Evolutionary conservation across 2,329 filamentous ascomycete genomes (phyloP), one percentile per base, ranked within the genome.

Genomic region (Pseudogymnoascus destructans): DNA sequence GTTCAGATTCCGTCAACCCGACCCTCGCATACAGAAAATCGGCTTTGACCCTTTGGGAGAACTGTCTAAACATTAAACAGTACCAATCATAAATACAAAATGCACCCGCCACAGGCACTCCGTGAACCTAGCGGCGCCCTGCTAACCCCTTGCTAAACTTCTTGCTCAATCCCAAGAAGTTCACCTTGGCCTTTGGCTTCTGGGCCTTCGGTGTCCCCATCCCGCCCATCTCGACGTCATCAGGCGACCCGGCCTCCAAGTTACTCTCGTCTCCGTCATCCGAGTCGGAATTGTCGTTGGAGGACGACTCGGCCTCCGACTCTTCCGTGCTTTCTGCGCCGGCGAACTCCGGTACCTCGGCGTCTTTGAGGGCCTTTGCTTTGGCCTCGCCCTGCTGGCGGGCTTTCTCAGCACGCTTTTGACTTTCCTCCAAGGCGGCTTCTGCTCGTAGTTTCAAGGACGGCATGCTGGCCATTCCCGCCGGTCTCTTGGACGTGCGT

Each of bases 101-200:
- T 30, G 13, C 46, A 32, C 25, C 46, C n/a, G 25, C n/a, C n/a
- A 52, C n/a, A 30, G 3, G 19, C 17, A 9, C 13, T 7, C 15
- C 25, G n/a, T 52, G 15, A 52, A 52, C 5, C 46, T 52, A 52
- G 46, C 15, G 46, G 15, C 46, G 46, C 25, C 25, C 46, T 30
- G 25, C 15, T 10, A 15, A 15, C n/a, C 46, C 46, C 46, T 52
- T 52, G 46, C 46, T 52, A 32, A 52, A 52, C 25, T 52, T 52
- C 25, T 52, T 52, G 46, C 46, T 52, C 46, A 52, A 19, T 19
- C 25, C 25, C 25, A 10, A 52, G 25, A 52, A 52, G 46, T 52
- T 52, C 25, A 52, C 46, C n/a, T 52, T 52, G 46, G 46, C 46
- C 46, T 52, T 52, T 52, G 46, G 46, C 46, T 52, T 52, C 25